These are phyloP conservation scores for Trichophyton simii DNA, from an alignment of 2,329 filamentous ascomycete genomes.

Conservation along the genomic window DNA sequence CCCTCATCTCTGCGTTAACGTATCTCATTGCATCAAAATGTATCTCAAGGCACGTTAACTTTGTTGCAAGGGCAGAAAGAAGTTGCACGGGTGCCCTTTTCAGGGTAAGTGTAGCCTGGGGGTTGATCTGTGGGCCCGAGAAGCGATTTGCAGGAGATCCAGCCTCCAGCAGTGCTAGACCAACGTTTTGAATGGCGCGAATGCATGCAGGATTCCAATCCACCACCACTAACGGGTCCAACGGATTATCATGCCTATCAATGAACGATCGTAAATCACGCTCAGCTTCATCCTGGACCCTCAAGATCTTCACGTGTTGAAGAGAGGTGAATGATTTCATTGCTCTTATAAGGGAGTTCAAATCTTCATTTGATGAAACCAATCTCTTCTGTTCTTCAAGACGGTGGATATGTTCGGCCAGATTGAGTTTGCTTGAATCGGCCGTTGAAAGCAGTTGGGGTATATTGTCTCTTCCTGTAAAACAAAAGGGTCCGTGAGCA, in stretches of 20 bases:
- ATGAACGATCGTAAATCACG: conserved; percentile 42
- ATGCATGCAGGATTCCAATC: conserved; percentile 52
- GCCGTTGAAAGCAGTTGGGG: conserved; percentile 11
- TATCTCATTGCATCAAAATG: conserved; percentile 49
- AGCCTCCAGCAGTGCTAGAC: conserved; percentile 44
- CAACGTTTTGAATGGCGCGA: conserved; percentile 48
- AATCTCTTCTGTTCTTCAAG: conserved; percentile 34
- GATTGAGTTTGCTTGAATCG: conserved; percentile 13
- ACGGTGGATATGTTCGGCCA: conserved; percentile 20
- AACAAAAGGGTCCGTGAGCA: neutral
- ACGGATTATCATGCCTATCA: conserved; percentile 33
- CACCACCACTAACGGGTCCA: conserved; percentile 38
- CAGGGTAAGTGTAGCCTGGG: conserved; percentile 44
- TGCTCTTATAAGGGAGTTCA: conserved; percentile 41
- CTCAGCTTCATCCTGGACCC: conserved; percentile 49
- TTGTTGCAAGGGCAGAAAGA: conserved; percentile 40
- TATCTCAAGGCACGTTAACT: conserved; percentile 50
- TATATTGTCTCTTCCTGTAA: conserved; percentile 13
- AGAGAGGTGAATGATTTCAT: conserved; percentile 47
- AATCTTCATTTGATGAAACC: conserved; percentile 40
- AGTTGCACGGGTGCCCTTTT: conserved; percentile 36
- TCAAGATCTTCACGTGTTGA: conserved; percentile 52
- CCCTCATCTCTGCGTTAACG: conserved; percentile 45
- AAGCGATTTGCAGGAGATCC: conserved; percentile 48
- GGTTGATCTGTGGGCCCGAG: conserved; percentile 50